phyloP scores from a whole-genome alignment of 129 eudicot genomes.

The Gnaphalium uliginosum region DNA sequence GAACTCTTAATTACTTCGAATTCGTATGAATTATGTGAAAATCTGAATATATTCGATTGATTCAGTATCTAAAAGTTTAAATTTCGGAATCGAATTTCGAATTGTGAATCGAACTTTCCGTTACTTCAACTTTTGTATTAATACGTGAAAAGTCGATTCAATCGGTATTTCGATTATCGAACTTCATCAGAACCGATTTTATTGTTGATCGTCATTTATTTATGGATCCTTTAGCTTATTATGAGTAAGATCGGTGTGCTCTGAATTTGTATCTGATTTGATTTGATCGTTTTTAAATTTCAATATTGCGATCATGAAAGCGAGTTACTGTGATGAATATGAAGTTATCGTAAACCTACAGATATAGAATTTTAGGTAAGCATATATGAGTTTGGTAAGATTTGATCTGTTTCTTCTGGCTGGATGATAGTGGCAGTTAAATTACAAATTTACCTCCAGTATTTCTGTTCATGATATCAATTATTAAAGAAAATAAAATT shows the following conservation, averaged over 20 bases:
- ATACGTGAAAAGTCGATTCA: no score
- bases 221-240: conserved; percentile 9
- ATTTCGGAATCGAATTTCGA: conserved; percentile 13
- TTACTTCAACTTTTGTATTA: conserved; percentile 11
- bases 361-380: conserved; percentile 1
- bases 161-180: conserved; percentile 10
- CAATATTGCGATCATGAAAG: neutral
- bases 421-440: conserved; percentile 24
- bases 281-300: neutral
- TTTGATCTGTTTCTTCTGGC: conserved; percentile 19
- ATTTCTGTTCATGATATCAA: neutral
- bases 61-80: conserved; percentile 17
- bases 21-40: conserved; percentile 5
- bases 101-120: neutral
- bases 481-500: neutral
- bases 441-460: conserved; percentile 2
- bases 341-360: neutral
- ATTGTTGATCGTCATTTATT: conserved; percentile 15
- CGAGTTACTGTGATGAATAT: neutral
- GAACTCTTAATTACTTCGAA: conserved; percentile 8
- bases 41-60: conserved; percentile 1
- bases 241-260: conserved; percentile 15
- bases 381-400: conserved; percentile 32
- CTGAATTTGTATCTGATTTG: conserved; percentile 1
- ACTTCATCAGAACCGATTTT: neutral